Evolutionary conservation across 257 asterid genomes (phyloP).

Genomic region (Ophiorrhiza pumila): DNA sequence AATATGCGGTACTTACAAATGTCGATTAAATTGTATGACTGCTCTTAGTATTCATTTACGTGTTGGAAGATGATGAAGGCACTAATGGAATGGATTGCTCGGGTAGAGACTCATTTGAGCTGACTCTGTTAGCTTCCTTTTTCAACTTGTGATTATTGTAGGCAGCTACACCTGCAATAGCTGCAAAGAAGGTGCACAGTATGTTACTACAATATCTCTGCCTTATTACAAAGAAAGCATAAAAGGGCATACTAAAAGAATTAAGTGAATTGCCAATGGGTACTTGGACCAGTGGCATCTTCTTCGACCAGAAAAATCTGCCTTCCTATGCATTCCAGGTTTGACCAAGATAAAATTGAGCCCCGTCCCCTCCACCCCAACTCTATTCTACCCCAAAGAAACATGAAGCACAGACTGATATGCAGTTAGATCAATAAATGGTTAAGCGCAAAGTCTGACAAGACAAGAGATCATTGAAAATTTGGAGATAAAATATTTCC

Average conservation of each 20-base stretch:
- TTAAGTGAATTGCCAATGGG: not conserved
- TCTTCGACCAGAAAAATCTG: not conserved
- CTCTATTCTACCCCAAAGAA: not conserved
- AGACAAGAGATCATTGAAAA: not conserved
- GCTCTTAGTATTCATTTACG: slow-evolving; percentile 3
- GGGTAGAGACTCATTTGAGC: slow-evolving; percentile 37
- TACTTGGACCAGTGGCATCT: not conserved
- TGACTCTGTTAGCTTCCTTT: slow-evolving; percentile 59
- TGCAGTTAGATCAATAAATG: not conserved
- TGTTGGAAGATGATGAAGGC: slow-evolving; percentile 31
- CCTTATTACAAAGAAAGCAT: not conserved
- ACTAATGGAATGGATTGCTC: slow-evolving; percentile 42
- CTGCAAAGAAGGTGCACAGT: slow-evolving; percentile 40
- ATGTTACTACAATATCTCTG: not conserved
- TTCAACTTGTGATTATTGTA: slow-evolving; percentile 87
- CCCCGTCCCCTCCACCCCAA: not conserved
- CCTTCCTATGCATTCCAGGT: not conserved
- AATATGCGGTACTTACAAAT: slow-evolving; percentile 4
- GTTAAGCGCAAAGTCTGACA: not conserved
- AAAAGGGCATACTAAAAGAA: not conserved
- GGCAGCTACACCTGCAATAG: slow-evolving; percentile 91
- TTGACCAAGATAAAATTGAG: not conserved
- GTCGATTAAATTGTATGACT: not conserved
- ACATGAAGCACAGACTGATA: not conserved
- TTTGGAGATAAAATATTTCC: not conserved